Conservation (phyloP, 768 basidiomycete genomes). For the Fibroporia radiculosa region DNA sequence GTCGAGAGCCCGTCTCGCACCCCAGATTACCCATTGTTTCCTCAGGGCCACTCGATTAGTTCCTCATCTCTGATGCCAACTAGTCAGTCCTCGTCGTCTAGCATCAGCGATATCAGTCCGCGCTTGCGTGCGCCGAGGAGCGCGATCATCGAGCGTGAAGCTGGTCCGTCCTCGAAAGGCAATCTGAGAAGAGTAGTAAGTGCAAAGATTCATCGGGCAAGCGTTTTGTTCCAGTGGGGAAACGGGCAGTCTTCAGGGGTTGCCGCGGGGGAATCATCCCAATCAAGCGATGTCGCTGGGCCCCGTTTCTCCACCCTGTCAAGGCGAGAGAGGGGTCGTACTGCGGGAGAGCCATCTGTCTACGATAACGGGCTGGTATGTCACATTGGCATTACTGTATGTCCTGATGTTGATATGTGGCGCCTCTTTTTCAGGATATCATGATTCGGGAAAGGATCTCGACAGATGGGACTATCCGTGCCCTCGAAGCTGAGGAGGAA, state of each 20-base stretch:
- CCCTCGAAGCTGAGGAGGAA: conserved; percentile 65
- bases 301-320: conserved; percentile 14
- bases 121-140: background rate
- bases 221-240: background rate
- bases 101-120: background rate
- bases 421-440: conserved; percentile 26
- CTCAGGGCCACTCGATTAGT: background rate
- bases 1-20: background rate
- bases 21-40: background rate
- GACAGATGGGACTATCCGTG: conserved; percentile 71
- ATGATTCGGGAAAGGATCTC: conserved; percentile 94
- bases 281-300: conserved; percentile 15
- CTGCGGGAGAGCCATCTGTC: conserved; percentile 56
- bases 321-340: conserved; percentile 16
- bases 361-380: conserved; percentile 47
- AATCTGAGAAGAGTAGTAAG: conserved; percentile 9
- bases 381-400: no score
- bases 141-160: background rate
- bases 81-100: background rate
- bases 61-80: background rate
- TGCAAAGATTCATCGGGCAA: conserved; percentile 8
- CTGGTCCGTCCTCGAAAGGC: background rate
- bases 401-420: background rate
- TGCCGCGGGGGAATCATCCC: conserved; percentile 1
- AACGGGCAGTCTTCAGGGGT: background rate